Percentiles rank a stretch among this genome's conserved stretches.
phyloP scores from a whole-genome alignment of 140 eudicot species.

The Cichorium intybus region DNA sequence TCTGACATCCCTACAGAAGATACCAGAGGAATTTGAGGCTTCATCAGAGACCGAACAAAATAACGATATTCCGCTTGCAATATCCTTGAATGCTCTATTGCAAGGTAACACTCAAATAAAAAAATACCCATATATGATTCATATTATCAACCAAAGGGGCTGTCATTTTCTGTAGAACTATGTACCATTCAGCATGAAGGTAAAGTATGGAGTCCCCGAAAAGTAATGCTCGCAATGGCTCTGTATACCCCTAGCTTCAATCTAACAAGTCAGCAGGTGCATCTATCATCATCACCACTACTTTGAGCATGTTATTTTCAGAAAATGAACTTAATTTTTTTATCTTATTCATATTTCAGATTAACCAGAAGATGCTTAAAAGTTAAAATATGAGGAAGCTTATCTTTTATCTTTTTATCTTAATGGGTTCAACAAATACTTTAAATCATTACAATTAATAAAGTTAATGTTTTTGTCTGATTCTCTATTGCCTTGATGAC shows the following conservation, averaged over 20 bases:
- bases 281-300: background rate
- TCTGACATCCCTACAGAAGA: constrained; percentile 36
- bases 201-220: constrained; percentile 58
- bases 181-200: constrained; percentile 43
- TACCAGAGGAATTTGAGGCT: constrained; percentile 49
- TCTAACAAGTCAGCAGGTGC: constrained; percentile 79
- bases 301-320: no score
- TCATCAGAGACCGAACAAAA: constrained; percentile 39
- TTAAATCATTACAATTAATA: no score
- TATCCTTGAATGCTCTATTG: constrained; percentile 51
- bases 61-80: constrained; percentile 60
- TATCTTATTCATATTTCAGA: no score
- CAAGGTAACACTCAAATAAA: constrained; percentile 47
- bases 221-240: constrained; percentile 71
- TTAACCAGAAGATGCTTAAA: no score
- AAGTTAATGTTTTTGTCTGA: no score
- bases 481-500: no score
- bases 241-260: constrained; percentile 63
- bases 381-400: no score
- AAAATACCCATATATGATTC: background rate
- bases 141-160: background rate
- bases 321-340: no score
- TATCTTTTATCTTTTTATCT: no score
- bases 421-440: no score
- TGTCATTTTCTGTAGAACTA: constrained; percentile 44